Conservation (phyloP, 345 rosid genomes). For the Eucalyptus polyanthemos region DNA sequence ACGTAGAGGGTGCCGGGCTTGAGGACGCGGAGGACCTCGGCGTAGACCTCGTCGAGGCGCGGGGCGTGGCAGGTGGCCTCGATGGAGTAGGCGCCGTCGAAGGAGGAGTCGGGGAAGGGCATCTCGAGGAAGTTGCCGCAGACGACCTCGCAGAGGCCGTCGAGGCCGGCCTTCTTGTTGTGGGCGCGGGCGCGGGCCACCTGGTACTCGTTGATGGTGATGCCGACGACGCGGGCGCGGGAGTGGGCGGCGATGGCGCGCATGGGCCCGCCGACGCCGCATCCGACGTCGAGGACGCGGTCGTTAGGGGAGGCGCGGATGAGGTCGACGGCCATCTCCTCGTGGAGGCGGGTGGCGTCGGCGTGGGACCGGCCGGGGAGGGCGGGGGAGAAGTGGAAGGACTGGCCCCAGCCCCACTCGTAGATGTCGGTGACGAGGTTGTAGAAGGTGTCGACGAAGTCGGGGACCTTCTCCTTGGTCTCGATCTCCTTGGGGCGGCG, state of each 20-base stretch:
- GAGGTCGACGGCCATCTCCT: slow-evolving; percentile 80
- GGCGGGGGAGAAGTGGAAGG: slow-evolving; percentile 94
- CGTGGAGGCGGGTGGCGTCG: slow-evolving; percentile 81
- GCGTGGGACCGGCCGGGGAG: slow-evolving; percentile 68
- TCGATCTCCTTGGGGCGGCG: slow-evolving; percentile 83
- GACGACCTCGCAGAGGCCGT: slow-evolving; percentile 68
- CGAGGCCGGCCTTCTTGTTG: slow-evolving; percentile 84
- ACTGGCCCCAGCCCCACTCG: slow-evolving; percentile 99
- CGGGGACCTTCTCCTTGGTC: slow-evolving; percentile 72
- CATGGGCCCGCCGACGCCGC: slow-evolving; percentile 99
- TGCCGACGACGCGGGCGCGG: slow-evolving; percentile 70
- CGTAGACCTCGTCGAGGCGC: slow-evolving; percentile 69
- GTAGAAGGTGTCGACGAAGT: slow-evolving; percentile 89
- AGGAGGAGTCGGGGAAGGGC: slow-evolving; percentile 70
- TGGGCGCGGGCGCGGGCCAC: slow-evolving; percentile 75
- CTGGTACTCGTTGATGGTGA: slow-evolving; percentile 95
- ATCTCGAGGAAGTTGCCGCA: slow-evolving; percentile 86
- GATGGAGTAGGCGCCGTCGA: slow-evolving; percentile 95
- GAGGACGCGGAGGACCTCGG: slow-evolving; percentile 67
- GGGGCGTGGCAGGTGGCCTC: slow-evolving; percentile 99
- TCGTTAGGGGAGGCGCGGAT: slow-evolving; percentile 45
- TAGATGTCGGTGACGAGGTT: slow-evolving; percentile 90
- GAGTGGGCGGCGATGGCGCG: slow-evolving; percentile 97
- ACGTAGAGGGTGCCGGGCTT: slow-evolving; percentile 78
- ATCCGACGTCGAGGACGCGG: slow-evolving; percentile 75